Evolutionary conservation across 2,329 filamentous ascomycete genomes (phyloP).

Genomic region (Periconia sp.): DNA sequence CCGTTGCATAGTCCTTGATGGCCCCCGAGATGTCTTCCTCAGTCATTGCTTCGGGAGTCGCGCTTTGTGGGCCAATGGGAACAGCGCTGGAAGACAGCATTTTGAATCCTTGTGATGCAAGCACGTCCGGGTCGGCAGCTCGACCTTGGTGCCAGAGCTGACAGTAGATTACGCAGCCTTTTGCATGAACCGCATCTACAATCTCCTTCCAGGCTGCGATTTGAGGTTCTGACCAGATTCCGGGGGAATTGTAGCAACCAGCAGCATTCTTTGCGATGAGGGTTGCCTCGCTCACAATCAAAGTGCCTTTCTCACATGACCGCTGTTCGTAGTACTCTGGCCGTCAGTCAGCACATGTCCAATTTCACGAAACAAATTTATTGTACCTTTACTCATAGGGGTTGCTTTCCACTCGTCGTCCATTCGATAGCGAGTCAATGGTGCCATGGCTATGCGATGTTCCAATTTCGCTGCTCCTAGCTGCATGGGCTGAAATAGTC

Average conservation of each 20-base stretch:
- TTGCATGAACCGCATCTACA: constrained; percentile 61
- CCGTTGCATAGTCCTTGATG: constrained; percentile 39
- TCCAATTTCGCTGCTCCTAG: constrained; percentile 36
- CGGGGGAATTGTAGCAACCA: constrained; percentile 53
- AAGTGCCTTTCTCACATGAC: constrained; percentile 52
- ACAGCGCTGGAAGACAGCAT: constrained; percentile 34
- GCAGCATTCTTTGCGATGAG: constrained; percentile 50
- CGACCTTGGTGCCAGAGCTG: constrained; percentile 65
- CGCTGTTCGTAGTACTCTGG: constrained; percentile 57
- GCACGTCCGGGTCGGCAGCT: constrained; percentile 43
- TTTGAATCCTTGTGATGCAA: constrained; percentile 27
- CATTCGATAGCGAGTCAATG: constrained; percentile 45
- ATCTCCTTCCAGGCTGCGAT: constrained; percentile 60
- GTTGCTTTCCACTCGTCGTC: constrained; percentile 29
- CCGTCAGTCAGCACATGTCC: no score
- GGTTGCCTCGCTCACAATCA: constrained; percentile 61
- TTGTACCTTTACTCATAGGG: not conserved
- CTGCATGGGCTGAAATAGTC: constrained; percentile 40
- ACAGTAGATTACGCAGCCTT: constrained; percentile 58
- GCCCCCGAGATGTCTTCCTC: constrained; percentile 38
- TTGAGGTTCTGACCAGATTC: constrained; percentile 53
- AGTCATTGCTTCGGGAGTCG: constrained; percentile 34
- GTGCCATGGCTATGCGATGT: constrained; percentile 41
- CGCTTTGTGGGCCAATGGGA: constrained; percentile 26
- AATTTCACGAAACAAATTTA: no score